Evolutionary conservation across 1,139 yeast species (phyloP).

Genomic region (Saccharomycopsis phalli): DNA sequence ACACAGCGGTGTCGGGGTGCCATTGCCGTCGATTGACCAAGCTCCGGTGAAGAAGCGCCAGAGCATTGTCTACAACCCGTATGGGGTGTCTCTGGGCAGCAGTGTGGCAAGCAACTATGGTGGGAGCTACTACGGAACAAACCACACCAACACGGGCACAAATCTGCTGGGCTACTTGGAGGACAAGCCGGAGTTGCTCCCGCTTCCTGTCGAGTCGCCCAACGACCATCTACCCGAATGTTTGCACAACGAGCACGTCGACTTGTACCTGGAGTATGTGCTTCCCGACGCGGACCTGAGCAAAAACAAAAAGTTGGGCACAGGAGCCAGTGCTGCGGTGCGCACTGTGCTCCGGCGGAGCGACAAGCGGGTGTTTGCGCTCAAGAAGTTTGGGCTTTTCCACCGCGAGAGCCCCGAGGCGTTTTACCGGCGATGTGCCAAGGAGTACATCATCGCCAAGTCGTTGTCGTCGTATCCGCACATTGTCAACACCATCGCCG

Average conservation of each 20-base stretch:
- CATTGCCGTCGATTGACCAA: conserved; percentile 1
- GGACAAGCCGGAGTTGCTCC: conserved; percentile 38
- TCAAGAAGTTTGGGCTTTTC: conserved; percentile 58
- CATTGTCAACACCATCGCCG: conserved; percentile 45
- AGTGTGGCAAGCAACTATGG: neutral
- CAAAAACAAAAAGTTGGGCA: conserved; percentile 44
- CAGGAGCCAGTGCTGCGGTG: conserved; percentile 69
- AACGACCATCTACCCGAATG: conserved; percentile 53
- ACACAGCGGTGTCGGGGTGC: neutral
- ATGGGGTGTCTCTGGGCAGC: neutral
- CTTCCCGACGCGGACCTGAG: conserved; percentile 37
- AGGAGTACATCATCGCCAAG: conserved; percentile 56
- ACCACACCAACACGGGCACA: neutral
- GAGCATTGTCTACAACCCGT: conserved; percentile 2
- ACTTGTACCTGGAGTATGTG: conserved; percentile 50
- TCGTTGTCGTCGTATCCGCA: conserved; percentile 45
- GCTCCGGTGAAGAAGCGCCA: neutral
- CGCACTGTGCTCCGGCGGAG: conserved; percentile 37
- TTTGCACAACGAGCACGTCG: conserved; percentile 41
- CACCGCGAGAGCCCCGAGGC: conserved; percentile 54
- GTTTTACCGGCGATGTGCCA: conserved; percentile 54
- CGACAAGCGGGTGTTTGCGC: conserved; percentile 43
- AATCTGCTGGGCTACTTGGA: conserved; percentile 17
- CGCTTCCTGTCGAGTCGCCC: conserved; percentile 62
- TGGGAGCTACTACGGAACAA: neutral